Percentiles rank a stretch among this genome's conserved stretches.
phyloP scores from a whole-genome alignment of 345 rosid species.

The Arabis alpina region DNA sequence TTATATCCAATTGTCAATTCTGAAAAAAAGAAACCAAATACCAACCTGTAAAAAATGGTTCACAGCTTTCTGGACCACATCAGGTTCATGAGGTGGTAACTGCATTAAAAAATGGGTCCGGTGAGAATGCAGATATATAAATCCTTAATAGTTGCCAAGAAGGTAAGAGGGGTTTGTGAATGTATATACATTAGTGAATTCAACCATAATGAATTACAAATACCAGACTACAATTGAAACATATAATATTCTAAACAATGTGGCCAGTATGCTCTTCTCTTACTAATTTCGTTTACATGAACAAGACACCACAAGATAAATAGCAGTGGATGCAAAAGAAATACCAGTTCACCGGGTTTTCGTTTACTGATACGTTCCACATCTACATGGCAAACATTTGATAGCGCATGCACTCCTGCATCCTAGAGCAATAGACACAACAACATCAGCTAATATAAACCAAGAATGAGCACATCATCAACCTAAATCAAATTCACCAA shows the following conservation, averaged over 20 bases:
- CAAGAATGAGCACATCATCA: not conserved
- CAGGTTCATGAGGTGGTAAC: slow-evolving; percentile 95
- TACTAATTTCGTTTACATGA: not conserved
- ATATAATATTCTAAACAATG: not conserved
- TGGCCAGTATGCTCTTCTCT: not conserved
- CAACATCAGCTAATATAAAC: not conserved
- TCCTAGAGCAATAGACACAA: slow-evolving; percentile 62
- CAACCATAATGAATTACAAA: not conserved
- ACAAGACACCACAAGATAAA: slow-evolving; percentile 6
- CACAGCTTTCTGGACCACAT: slow-evolving; percentile 81
- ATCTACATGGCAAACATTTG: slow-evolving; percentile 98
- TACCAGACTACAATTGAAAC: not conserved
- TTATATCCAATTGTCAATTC: not conserved
- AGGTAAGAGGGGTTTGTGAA: not conserved
- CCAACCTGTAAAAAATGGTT: slow-evolving; percentile 94
- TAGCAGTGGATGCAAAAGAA: slow-evolving; percentile 17
- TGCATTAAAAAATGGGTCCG: slow-evolving; percentile 43
- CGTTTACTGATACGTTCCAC: slow-evolving; percentile 87
- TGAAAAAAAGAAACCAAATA: slow-evolving; percentile 23
- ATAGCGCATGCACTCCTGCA: slow-evolving; percentile 94
- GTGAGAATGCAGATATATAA: slow-evolving; percentile 9
- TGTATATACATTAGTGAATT: not conserved
- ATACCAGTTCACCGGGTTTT: slow-evolving; percentile 92
- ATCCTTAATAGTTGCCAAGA: slow-evolving; percentile 17
- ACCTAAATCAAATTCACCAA: not conserved